Evolutionary conservation across 148 eudicot genomes (phyloP).

Genomic region (Cornus controversa): DNA sequence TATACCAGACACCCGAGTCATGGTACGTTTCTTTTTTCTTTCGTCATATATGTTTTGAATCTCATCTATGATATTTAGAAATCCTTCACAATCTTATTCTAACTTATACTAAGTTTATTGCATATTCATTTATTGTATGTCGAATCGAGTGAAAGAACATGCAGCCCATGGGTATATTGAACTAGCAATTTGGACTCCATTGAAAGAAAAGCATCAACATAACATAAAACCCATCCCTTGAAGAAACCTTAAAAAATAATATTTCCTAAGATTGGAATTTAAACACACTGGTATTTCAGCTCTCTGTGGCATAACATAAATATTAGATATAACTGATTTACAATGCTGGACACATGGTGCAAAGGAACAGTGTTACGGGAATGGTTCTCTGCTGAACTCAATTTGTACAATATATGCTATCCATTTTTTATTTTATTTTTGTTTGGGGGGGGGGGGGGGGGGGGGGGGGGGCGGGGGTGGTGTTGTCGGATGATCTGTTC

Average conservation of each 20-base stretch:
- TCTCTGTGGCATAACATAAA: no score
- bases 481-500: no score
- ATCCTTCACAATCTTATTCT: not conserved
- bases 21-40: conserved; percentile 45
- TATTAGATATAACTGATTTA: not conserved
- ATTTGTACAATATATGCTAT: no score
- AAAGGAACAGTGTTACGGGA: no score
- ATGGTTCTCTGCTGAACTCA: no score
- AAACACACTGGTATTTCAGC: no score
- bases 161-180: not conserved
- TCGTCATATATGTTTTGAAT: not conserved
- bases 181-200: not conserved
- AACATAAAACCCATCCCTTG: not conserved
- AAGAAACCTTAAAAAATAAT: not conserved
- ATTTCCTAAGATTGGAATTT: no score
- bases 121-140: not conserved
- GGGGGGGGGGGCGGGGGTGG: no score
- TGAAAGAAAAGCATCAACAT: not conserved
- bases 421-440: no score
- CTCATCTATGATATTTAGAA: not conserved
- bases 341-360: not conserved
- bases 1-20: conserved; percentile 73
- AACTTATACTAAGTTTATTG: not conserved
- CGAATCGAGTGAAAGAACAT: not conserved
- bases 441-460: no score